Percentiles rank a stretch among this genome's conserved stretches.
Conservation (phyloP, 148 eudicot genomes). For the Suaeda aralocaspica region DNA sequence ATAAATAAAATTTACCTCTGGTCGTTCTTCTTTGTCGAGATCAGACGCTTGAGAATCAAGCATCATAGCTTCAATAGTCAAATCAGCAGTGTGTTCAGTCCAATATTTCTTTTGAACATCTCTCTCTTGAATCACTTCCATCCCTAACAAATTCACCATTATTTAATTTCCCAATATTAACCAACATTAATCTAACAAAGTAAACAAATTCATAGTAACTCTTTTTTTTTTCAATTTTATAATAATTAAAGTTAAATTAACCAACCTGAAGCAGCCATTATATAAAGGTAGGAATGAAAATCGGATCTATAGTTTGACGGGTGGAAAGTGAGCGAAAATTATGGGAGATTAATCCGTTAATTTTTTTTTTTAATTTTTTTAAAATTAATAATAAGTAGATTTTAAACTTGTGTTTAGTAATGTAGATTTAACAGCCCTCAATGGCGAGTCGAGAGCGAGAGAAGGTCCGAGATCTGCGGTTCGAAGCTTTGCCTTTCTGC, state of each 20-base stretch:
- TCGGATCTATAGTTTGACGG: background rate
- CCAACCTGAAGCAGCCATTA: constrained; percentile 44
- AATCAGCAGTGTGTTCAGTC: constrained; percentile 83
- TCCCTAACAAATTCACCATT: background rate
- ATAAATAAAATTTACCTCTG: constrained; percentile 49
- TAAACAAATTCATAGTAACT: too few species aligned
- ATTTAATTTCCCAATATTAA: too few species aligned
- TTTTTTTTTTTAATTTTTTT: background rate
- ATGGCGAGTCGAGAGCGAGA: constrained; percentile 90
- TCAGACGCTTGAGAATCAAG: constrained; percentile 93
- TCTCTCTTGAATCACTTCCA: constrained; percentile 55
- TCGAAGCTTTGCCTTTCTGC: constrained; percentile 56
- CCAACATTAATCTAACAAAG: too few species aligned
- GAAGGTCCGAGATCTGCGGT: constrained; percentile 78
- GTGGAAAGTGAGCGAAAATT: background rate
- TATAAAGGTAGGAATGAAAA: too few species aligned
- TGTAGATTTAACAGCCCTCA: constrained; percentile 50
- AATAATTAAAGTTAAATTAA: background rate
- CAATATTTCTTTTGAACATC: constrained; percentile 85
- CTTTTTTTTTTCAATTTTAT: too few species aligned
- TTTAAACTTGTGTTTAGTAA: background rate
- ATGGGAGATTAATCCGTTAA: too few species aligned
- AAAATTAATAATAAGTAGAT: too few species aligned
- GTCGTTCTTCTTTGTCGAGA: constrained; percentile 96
- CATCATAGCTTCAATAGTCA: constrained; percentile 96